Evolutionary conservation across 805 yeast species (phyloP).

Genomic region (Hyphopichia homilentoma): DNA sequence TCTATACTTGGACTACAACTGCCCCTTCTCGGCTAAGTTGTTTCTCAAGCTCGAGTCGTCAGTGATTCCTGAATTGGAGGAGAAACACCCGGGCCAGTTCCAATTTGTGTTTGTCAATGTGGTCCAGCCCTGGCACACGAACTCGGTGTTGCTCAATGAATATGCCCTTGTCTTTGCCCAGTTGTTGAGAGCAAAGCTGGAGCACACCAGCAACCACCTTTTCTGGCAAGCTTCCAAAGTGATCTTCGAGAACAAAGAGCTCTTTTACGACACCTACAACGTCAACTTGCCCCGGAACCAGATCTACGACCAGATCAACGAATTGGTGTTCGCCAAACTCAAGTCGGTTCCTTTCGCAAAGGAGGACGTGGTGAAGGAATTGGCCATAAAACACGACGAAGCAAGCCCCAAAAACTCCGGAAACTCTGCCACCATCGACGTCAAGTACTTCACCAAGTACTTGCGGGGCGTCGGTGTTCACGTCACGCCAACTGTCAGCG

Average conservation of each 20-base stretch:
- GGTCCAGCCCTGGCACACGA: conserved; percentile 91
- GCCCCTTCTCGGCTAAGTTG: conserved; percentile 69
- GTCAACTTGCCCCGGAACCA: conserved; percentile 52
- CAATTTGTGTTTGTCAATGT: conserved; percentile 66
- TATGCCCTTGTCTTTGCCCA: conserved; percentile 68
- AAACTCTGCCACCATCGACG: conserved; percentile 53
- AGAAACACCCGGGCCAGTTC: conserved; percentile 45
- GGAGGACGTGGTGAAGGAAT: conserved; percentile 31
- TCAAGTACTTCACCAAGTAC: conserved; percentile 70
- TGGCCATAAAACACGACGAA: conserved; percentile 33
- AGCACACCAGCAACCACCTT: conserved; percentile 16
- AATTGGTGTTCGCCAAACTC: conserved; percentile 27
- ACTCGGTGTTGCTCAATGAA: conserved; percentile 65
- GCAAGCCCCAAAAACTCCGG: conserved; percentile 49
- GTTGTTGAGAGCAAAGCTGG: conserved; percentile 42
- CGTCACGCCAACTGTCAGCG: conserved; percentile 75
- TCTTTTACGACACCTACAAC: conserved; percentile 61
- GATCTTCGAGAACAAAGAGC: conserved; percentile 51
- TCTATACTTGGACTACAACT: conserved; percentile 69
- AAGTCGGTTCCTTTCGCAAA: conserved; percentile 24
- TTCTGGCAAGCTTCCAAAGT: conserved; percentile 50
- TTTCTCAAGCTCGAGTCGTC: conserved; percentile 51
- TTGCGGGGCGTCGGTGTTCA: conserved; percentile 78
- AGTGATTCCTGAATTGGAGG: conserved; percentile 50
- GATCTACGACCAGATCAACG: conserved; percentile 50